Conservation (phyloP, 2,329 filamentous ascomycete species). For the Colletotrichum sp. region DNA sequence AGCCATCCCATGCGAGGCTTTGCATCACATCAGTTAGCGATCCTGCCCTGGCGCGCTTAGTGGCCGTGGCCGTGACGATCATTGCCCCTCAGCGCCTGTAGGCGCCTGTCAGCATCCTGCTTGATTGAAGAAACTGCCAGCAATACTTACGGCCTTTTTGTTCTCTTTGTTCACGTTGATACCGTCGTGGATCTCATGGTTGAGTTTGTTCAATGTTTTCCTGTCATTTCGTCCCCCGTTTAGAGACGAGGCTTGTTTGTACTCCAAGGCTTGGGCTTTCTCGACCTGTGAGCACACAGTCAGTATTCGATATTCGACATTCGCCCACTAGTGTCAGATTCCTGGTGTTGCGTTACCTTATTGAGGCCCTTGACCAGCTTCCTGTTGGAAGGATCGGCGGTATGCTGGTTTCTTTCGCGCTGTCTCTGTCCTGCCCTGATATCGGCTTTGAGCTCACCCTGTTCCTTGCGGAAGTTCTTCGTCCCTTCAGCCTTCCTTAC, state of each 20-base stretch:
- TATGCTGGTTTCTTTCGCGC: not conserved
- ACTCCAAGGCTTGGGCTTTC: not conserved
- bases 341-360: not conserved
- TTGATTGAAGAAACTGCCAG: not conserved
- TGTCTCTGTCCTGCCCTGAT: not conserved
- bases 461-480: not conserved
- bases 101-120: not conserved
- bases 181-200: not conserved
- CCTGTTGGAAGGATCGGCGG: not conserved
- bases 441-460: not conserved
- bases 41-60: not conserved
- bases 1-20: not conserved
- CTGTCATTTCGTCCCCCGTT: not conserved
- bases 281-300: not conserved
- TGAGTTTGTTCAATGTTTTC: not conserved
- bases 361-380: not conserved
- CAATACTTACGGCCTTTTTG: not conserved
- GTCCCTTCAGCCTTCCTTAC: not conserved
- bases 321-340: not conserved
- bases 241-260: not conserved
- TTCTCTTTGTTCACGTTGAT: not conserved
- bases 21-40: not conserved
- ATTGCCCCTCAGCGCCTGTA: not conserved
- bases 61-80: not conserved
- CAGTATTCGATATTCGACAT: fast-evolving